Conservation (phyloP, 108 stramenopile genomes). For the Bacterosira constricta region DNA sequence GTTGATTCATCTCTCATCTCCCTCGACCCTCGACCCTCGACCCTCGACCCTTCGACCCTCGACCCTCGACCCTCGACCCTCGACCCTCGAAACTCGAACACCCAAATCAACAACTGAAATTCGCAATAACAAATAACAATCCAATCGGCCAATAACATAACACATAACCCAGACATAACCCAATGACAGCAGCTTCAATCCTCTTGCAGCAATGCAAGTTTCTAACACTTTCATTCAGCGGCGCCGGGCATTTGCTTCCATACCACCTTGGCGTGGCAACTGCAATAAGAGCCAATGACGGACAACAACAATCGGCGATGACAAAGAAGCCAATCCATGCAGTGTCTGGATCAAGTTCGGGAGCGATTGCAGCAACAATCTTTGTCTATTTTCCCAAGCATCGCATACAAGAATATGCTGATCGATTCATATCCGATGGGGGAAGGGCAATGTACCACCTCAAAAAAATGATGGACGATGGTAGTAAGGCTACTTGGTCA, state of each 20-base stretch:
- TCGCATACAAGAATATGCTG: constrained; percentile 55
- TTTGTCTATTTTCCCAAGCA: constrained; percentile 33
- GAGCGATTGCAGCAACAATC: constrained; percentile 60
- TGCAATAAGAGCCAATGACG: constrained; percentile 1
- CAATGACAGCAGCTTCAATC: not conserved
- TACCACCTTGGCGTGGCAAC: constrained; percentile 60
- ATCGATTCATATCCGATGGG: constrained; percentile 57
- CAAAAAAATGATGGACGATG: constrained; percentile 36
- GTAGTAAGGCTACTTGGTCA: not conserved
- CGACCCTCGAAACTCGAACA: too few species aligned
- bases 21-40: too few species aligned
- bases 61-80: too few species aligned
- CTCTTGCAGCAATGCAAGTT: not conserved
- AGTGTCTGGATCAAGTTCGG: constrained; percentile 61
- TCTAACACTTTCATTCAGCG: constrained; percentile 60
- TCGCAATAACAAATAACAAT: not conserved
- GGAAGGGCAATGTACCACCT: constrained; percentile 50
- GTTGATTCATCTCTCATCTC: too few species aligned
- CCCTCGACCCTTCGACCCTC: too few species aligned
- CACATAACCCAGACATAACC: too few species aligned
- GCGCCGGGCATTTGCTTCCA: constrained; percentile 55
- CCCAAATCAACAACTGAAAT: not conserved
- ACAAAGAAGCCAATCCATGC: constrained; percentile 25
- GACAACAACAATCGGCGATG: not conserved
- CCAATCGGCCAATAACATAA: too few species aligned